Evolutionary conservation across 805 yeast genomes (phyloP), one percentile per base, ranked within the genome.

Genomic region (Alloascoidea africana): DNA sequence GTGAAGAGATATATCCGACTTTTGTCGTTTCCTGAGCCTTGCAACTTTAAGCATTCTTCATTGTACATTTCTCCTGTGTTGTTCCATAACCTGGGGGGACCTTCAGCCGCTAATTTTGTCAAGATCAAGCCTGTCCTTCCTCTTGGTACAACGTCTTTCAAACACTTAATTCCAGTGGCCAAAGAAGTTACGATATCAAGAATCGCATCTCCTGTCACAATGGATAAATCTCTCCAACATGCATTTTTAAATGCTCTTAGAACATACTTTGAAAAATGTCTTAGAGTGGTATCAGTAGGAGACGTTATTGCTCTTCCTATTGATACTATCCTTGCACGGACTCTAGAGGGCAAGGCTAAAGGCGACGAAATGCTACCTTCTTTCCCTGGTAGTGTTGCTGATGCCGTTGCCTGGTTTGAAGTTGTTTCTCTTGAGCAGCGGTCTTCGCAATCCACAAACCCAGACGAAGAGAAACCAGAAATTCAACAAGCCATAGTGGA

Each of bases 321-420:
- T 33, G 95, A 89, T 51, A 64, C 84, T 0, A 50, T 70, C 2
- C 51, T 81, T 16, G 76, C 93, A 0, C 65, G 65, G 43, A 64
- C 83, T 1, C 49, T 78, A n/a, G 45, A 50, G n/a, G 3, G 34
- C 3, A 33, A 33, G 4, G 33, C 27, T 17, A 37, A 42, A 16
- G 39, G 43, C n/a, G 44, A 33, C 14, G 41, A 39, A 23, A 55
- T 40, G 8, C 45, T 45, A 42, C 46, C 42, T 2, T 58, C 64
- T 3, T 56, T 71, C 2, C 85, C 86, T 0, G 55, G 60, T 2
- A 84, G 83, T 0, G 64, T 63, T 16, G 74, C 82, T 1, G 84
- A 86, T 51, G 62, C 72, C 0, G 68, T 87, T 14, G 94, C 86
- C 0, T 89, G 96, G 96, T 89, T 86, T 55, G 71, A 70, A 45